A percentile compares a stretch with the other conserved stretches of the same genome.
These are phyloP conservation scores for Syzygium aromaticum DNA, from an alignment of 345 rosid species.

Conservation along the genomic window DNA sequence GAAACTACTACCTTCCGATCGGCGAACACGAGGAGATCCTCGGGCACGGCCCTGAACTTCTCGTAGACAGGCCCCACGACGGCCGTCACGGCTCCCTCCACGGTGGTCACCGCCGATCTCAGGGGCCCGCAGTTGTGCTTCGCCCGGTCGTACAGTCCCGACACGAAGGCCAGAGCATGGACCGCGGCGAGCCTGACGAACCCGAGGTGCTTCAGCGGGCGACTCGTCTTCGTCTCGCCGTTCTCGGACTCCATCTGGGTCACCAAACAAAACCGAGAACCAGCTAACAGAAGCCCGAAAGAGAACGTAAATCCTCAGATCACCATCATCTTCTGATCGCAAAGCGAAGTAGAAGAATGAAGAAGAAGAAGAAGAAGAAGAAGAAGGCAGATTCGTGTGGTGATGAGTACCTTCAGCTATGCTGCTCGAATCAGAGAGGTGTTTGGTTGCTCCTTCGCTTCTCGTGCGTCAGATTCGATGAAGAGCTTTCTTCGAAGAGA, in stretches of 20 bases:
- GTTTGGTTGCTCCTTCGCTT: background rate
- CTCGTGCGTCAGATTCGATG: background rate
- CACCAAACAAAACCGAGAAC: background rate
- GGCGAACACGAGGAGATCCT: slow-evolving; percentile 49
- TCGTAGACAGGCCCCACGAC: slow-evolving; percentile 57
- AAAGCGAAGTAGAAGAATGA: background rate
- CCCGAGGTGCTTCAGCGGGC: slow-evolving; percentile 59
- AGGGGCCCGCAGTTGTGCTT: slow-evolving; percentile 78
- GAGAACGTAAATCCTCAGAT: background rate
- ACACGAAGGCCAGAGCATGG: slow-evolving; percentile 31
- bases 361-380: background rate
- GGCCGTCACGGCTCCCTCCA: slow-evolving; percentile 59
- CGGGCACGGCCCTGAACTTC: slow-evolving; percentile 58
- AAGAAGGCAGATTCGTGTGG: background rate
- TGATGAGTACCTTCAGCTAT: background rate
- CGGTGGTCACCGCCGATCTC: slow-evolving; percentile 53
- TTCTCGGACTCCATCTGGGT: slow-evolving; percentile 36
- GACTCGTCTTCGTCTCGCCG: slow-evolving; percentile 12
- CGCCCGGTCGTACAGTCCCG: slow-evolving; percentile 56
- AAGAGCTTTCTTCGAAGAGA: background rate
- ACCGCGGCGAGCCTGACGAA: slow-evolving; percentile 59
- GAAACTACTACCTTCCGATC: slow-evolving; percentile 55
- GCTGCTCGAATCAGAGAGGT: background rate
- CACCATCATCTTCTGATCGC: background rate
- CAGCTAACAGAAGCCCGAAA: background rate